Base-by-base conservation (phyloP, 331 rosid genomes). In the Pyracantha coccinea region DNA sequence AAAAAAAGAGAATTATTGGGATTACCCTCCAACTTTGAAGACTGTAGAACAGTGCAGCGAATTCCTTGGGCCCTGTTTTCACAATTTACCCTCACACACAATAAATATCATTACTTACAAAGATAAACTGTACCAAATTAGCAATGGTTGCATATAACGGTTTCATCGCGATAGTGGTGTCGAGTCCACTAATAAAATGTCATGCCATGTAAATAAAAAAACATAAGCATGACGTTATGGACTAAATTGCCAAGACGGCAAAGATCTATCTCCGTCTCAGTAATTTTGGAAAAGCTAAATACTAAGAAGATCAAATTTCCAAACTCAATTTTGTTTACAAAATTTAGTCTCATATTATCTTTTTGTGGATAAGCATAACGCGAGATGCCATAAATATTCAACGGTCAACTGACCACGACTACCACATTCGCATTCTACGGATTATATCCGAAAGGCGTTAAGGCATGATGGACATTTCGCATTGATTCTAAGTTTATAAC, bases 21-120 rank as follows among this genome's bases (percentile, higher is more conserved):
- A 78, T 74, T 81, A 94, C 99, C 96, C 96, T 89, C 99, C 99
- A 92, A 85, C 69, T 88, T 85, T 92, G 99, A 77, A 94, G 99
- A 77, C 97, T 87, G 87, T 94, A 92, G 83, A 94, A 92, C 66
- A 94, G 52, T 24, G 95, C 61, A 64, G 91, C 82, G 80, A 94
- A 94, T 77, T 94, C 99, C 91, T 92, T 92, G 38, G 99, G 97
- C 65, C 99, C 97, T 94, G 85, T 28, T 10, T 35, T 57, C 54
- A 55, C 66, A 55, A 31, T 21, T 32, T 23, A 53, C 11, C 61
- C 45, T 57, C 9, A 25, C 23, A 68, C 52, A 54, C 6, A 41
- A 41, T 10, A 41, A 41, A 3, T 38, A 41, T 41, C 47, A 41
- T 10, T 41, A 41, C 1, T 0, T 41, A 41, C 47, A 41, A 3